A percentile compares a stretch with the other conserved stretches of the same genome.
Evolutionary conservation across 495 filamentous ascomycete genomes (phyloP).

Genomic region (Daldinia decipiens): DNA sequence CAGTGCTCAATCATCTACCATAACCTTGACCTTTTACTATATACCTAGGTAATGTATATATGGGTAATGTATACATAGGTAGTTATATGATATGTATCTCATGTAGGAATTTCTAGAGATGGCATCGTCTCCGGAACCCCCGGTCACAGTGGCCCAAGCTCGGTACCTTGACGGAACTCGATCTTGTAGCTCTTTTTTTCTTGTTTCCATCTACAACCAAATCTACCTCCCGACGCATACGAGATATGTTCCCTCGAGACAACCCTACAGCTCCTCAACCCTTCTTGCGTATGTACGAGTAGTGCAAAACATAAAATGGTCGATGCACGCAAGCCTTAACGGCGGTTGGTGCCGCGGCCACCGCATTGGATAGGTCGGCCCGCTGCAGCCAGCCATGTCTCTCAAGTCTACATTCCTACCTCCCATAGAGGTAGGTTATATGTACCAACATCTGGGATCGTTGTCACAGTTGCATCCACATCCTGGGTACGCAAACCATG

Average conservation of each 20-base stretch:
- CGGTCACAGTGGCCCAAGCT: constrained; percentile 4
- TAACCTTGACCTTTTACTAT: too few species aligned
- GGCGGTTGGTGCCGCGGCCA: constrained; percentile 35
- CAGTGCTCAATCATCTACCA: too few species aligned
- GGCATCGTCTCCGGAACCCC: constrained; percentile 3
- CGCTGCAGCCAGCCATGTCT: constrained; percentile 40
- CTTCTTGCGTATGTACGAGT: constrained; percentile 13
- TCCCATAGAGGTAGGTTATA: neutral
- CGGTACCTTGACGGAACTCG: constrained; percentile 5
- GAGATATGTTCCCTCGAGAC: constrained; percentile 9
- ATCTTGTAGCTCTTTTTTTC: constrained; percentile 4
- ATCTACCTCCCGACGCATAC: constrained; percentile 7
- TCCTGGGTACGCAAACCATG: constrained; percentile 19
- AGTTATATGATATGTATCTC: neutral
- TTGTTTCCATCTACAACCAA: neutral
- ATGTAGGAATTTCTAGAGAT: constrained; percentile 3
- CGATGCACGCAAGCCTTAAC: constrained; percentile 36
- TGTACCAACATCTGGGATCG: constrained; percentile 5
- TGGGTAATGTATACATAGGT: too few species aligned
- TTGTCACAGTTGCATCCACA: constrained; percentile 20
- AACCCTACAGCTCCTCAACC: constrained; percentile 3
- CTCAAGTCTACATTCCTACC: constrained; percentile 22
- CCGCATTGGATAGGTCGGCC: constrained; percentile 39
- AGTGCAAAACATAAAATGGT: constrained; percentile 39
- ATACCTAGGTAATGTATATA: neutral